A percentile compares a stretch with the other conserved stretches of the same genome.
Evolutionary conservation across 2,329 filamentous ascomycete species (phyloP).

Genomic region (Pseudogymnoascus sp.): DNA sequence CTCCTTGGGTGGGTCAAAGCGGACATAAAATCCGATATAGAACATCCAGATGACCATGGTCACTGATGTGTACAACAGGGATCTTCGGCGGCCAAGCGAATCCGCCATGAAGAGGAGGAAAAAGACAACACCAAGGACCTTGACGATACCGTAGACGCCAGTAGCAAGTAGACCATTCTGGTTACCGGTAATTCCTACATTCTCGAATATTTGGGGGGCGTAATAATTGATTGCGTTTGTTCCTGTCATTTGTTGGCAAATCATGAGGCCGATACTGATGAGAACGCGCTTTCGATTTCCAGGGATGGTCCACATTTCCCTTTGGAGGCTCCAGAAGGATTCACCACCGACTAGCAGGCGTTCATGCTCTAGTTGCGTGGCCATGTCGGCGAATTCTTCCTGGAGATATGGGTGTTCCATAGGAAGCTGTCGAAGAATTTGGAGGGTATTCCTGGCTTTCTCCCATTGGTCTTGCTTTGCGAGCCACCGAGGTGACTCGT

Average conservation of each 20-base stretch:
- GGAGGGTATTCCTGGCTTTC: conserved; percentile 46
- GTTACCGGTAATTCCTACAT: conserved; percentile 52
- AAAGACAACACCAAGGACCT: conserved; percentile 51
- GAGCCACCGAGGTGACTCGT: conserved; percentile 57
- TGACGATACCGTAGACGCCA: conserved; percentile 63
- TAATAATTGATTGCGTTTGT: conserved; percentile 48
- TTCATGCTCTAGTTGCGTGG: conserved; percentile 54
- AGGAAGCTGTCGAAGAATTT: conserved; percentile 46
- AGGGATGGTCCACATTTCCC: conserved; percentile 28
- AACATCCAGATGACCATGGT: conserved; percentile 51
- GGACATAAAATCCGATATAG: conserved; percentile 59
- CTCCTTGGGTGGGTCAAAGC: conserved; percentile 43
- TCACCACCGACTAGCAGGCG: conserved; percentile 42
- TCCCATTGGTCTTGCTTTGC: conserved; percentile 59
- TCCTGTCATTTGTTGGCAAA: conserved; percentile 64
- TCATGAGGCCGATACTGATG: conserved; percentile 51
- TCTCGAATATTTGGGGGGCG: conserved; percentile 58
- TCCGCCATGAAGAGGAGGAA: conserved; percentile 59
- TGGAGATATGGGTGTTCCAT: conserved; percentile 46
- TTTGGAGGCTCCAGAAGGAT: conserved; percentile 24
- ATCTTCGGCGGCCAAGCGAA: conserved; percentile 51
- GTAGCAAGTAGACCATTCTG: conserved; percentile 58
- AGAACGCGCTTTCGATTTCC: conserved; percentile 51
- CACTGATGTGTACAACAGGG: conserved; percentile 40
- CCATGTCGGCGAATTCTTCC: conserved; percentile 53